Conservation (phyloP, 768 basidiomycete species). For the Suillus sp. region DNA sequence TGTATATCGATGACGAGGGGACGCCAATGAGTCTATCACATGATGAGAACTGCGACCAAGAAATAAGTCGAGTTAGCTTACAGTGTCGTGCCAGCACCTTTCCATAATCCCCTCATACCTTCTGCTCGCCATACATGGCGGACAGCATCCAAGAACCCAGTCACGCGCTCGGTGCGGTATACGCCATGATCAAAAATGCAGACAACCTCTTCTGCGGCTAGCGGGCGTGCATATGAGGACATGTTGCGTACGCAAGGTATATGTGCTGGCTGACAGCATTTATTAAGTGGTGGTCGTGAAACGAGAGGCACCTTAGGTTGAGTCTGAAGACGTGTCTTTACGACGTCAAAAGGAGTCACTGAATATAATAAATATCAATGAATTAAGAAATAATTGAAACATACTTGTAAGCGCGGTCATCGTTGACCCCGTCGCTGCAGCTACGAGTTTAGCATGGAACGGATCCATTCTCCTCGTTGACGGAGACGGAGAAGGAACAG, state of each 20-base stretch:
- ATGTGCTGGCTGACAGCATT: conserved; percentile 68
- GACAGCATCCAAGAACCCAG: conserved; percentile 85
- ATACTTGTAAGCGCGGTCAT: conserved; percentile 82
- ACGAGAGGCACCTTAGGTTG: conserved; percentile 64
- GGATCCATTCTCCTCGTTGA: conserved; percentile 54
- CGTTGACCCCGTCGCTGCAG: conserved; percentile 77
- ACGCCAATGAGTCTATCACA: conserved; percentile 77
- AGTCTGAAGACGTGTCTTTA: conserved; percentile 96
- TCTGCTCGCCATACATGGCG: conserved; percentile 78
- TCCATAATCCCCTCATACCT: conserved; percentile 89
- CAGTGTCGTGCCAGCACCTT: conserved; percentile 91
- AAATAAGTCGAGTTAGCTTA: conserved; percentile 41
- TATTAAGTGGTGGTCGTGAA: conserved; percentile 52
- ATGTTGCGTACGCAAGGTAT: conserved; percentile 68
- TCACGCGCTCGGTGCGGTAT: conserved; percentile 70
- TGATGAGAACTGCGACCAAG: conserved; percentile 16
- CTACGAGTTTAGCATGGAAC: conserved; percentile 77
- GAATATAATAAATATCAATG: conserved; percentile 19
- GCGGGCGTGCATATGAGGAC: conserved; percentile 68
- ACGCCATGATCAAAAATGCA: conserved; percentile 80
- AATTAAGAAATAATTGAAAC: conserved; percentile 20
- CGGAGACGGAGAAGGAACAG: conserved; percentile 4
- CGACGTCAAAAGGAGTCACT: conserved; percentile 99
- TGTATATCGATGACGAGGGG: conserved; percentile 90
- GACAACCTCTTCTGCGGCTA: conserved; percentile 64